Percentiles rank a stretch among this genome's conserved stretches.
phyloP scores from a whole-genome alignment of 306 rosid genomes.

The Bauhinia variegata region DNA sequence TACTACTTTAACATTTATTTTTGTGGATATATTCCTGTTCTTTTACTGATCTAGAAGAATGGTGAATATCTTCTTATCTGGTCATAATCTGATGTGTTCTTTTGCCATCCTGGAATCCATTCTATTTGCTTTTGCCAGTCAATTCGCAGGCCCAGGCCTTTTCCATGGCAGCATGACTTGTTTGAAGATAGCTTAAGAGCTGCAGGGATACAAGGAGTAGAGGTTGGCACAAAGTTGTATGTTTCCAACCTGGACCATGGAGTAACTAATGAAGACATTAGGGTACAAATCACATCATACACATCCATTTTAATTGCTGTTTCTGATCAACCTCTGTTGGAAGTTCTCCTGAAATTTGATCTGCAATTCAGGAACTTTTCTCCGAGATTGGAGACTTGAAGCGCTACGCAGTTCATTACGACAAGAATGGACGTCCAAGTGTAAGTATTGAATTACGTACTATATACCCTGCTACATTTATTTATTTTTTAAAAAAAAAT shows the following conservation, averaged over 20 bases:
- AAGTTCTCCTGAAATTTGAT: constrained; percentile 63
- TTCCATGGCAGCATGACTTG: constrained; percentile 90
- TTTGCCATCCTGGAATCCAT: constrained; percentile 76
- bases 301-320: constrained; percentile 54
- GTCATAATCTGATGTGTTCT: constrained; percentile 83
- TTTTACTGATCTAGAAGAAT: constrained; percentile 62
- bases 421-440: constrained; percentile 83
- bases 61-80: constrained; percentile 70
- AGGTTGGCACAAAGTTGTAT: constrained; percentile 84
- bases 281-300: constrained; percentile 72
- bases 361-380: constrained; percentile 93
- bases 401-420: constrained; percentile 89
- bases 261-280: constrained; percentile 95
- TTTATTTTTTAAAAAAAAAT: not conserved
- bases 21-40: constrained; percentile 40
- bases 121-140: constrained; percentile 92
- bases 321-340: constrained; percentile 48
- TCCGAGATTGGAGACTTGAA: constrained; percentile 87
- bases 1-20: constrained; percentile 31
- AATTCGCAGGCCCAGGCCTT: constrained; percentile 74
- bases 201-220: constrained; percentile 89
- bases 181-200: constrained; percentile 97
- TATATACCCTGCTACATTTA: not conserved
- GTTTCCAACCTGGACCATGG: constrained; percentile 97
- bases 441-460: constrained; percentile 67